phyloP scores from a whole-genome alignment of 768 basidiomycete genomes.

The Russula sp. region DNA sequence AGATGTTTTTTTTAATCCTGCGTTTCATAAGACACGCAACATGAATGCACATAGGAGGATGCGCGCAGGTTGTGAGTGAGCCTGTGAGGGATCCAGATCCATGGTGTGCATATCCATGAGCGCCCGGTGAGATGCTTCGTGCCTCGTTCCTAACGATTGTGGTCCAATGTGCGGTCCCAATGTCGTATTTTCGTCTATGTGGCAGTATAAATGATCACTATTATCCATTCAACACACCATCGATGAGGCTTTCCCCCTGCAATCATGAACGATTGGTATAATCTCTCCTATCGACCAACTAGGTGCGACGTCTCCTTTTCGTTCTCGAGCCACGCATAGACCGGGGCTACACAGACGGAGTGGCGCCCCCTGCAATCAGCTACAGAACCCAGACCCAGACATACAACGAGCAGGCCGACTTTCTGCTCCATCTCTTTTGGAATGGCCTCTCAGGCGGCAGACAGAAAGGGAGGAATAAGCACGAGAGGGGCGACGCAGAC shows the following conservation, averaged over 20 bases:
- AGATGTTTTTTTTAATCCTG: no score
- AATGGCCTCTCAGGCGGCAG: conserved; percentile 1
- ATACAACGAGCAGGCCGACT: conserved; percentile 31
- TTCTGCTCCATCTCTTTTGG: conserved; percentile 18
- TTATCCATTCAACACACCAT: not conserved
- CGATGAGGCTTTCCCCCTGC: conserved; percentile 24
- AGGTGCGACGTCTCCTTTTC: conserved; percentile 39
- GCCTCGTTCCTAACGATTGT: no score
- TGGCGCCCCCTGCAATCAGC: conserved; percentile 51
- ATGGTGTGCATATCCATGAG: no score
- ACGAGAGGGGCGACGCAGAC: conserved; percentile 50
- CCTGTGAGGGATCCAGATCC: no score
- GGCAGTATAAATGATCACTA: no score
- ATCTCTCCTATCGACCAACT: conserved; percentile 46
- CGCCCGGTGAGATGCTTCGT: no score
- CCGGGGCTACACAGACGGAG: conserved; percentile 40
- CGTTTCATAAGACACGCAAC: no score
- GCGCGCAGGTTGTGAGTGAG: no score
- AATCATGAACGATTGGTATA: conserved; percentile 37
- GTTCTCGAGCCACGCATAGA: conserved; percentile 47
- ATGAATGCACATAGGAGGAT: no score
- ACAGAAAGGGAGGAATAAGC: conserved; percentile 36
- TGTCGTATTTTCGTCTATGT: no score
- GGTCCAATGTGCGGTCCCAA: no score
- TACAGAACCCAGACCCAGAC: conserved; percentile 50